These are phyloP conservation scores for Nematocida ausubeli DNA, from an alignment of 371 early-diverging fungal genomes.

Conservation along the genomic window DNA sequence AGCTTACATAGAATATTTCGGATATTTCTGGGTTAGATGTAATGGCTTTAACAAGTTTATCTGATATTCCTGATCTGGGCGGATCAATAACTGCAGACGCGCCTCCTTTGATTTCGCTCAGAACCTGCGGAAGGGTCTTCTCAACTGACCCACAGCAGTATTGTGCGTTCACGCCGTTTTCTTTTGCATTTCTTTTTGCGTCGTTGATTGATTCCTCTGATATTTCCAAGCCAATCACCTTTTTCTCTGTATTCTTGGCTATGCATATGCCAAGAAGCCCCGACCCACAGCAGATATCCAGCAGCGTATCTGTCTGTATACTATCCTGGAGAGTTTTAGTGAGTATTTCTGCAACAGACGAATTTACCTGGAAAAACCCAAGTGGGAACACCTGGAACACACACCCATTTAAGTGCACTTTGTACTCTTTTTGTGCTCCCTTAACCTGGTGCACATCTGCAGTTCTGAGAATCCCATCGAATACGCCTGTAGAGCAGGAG, in stretches of 20 bases:
- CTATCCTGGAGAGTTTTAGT: constrained; percentile 65
- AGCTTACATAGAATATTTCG: constrained; percentile 73
- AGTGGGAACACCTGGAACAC: constrained; percentile 73
- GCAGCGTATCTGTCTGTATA: constrained; percentile 1
- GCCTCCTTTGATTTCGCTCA: constrained; percentile 58
- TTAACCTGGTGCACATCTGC: background rate
- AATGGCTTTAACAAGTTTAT: constrained; percentile 71
- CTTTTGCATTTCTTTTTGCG: constrained; percentile 72
- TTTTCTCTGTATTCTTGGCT: constrained; percentile 69
- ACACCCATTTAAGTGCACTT: constrained; percentile 1
- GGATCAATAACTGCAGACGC: constrained; percentile 74
- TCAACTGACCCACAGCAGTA: constrained; percentile 68
- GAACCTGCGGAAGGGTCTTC: constrained; percentile 61
- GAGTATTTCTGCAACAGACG: constrained; percentile 72
- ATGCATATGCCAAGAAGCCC: constrained; percentile 78
- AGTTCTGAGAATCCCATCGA: constrained; percentile 16
- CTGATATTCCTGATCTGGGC: constrained; percentile 69
- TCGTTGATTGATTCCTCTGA: constrained; percentile 73
- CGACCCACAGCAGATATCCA: constrained; percentile 79
- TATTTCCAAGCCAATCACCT: constrained; percentile 76
- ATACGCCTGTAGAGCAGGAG: background rate
- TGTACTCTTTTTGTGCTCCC: background rate
- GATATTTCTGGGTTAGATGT: constrained; percentile 70
- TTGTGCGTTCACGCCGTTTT: constrained; percentile 69
- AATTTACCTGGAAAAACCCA: constrained; percentile 78